Conservation (phyloP, 1,139 yeast species). For the Pichia sp. region DNA sequence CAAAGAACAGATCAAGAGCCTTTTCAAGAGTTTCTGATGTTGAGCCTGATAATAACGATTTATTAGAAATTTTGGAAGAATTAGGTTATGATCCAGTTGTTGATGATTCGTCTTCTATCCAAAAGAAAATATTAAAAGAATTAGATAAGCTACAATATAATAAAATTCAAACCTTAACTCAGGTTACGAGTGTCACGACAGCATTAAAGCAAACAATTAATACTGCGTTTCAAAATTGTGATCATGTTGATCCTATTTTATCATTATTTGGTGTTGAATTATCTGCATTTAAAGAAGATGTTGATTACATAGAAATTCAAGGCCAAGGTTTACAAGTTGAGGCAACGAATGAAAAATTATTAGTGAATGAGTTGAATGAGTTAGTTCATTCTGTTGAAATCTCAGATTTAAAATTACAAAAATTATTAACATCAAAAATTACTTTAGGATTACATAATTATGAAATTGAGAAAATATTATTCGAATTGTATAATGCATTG, state of each 20-base stretch:
- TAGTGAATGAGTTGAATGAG: conserved; percentile 65
- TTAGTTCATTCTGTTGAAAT: conserved; percentile 65
- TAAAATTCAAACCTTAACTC: conserved; percentile 43
- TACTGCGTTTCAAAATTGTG: conserved; percentile 55
- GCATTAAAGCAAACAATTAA: conserved; percentile 39
- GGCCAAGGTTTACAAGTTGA: conserved; percentile 81
- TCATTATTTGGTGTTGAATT: conserved; percentile 54
- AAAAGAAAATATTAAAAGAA: conserved; percentile 51
- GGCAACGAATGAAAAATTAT: conserved; percentile 69
- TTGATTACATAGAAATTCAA: conserved; percentile 65
- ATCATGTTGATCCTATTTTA: conserved; percentile 50
- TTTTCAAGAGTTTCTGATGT: conserved; percentile 25
- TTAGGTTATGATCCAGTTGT: conserved; percentile 59
- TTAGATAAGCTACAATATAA: conserved; percentile 44
- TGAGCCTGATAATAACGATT: conserved; percentile 19
- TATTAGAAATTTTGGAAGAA: conserved; percentile 69
- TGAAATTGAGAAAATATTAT: conserved; percentile 51
- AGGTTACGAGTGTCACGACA: conserved; percentile 36
- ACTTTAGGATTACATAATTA: conserved; percentile 41
- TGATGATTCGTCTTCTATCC: conserved; percentile 54
- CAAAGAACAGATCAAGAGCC: conserved; percentile 27
- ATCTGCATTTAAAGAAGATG: conserved; percentile 58
- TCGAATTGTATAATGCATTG: conserved; percentile 59
- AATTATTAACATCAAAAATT: conserved; percentile 44
- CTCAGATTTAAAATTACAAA: conserved; percentile 47